These are phyloP conservation scores for Ramaria sp. DNA, from an alignment of 768 basidiomycete genomes.

Conservation along the genomic window DNA sequence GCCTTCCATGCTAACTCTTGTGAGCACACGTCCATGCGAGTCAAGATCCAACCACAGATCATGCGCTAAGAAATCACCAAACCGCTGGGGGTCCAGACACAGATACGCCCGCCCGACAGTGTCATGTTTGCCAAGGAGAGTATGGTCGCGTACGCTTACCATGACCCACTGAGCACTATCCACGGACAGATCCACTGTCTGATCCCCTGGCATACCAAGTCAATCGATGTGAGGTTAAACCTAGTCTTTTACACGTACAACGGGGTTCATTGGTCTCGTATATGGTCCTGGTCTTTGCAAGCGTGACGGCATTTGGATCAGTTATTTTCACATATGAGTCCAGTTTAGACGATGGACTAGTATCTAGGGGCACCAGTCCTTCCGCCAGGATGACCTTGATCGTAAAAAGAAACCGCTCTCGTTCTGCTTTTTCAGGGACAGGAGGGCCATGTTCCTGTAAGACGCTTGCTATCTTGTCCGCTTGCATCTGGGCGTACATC, in stretches of 20 bases:
- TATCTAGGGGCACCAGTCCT: constrained; percentile 67
- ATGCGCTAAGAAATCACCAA: constrained; percentile 80
- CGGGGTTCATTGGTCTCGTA: constrained; percentile 86
- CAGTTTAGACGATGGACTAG: constrained; percentile 64
- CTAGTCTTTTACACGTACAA: constrained; percentile 42
- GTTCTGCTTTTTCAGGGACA: constrained; percentile 57
- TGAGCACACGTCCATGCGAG: constrained; percentile 69
- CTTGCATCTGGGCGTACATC: constrained; percentile 87
- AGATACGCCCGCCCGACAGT: constrained; percentile 86
- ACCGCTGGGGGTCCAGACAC: constrained; percentile 81
- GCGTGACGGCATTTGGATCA: constrained; percentile 78
- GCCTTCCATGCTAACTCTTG: constrained; percentile 95
- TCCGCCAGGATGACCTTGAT: constrained; percentile 93
- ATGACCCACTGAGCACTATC: constrained; percentile 95
- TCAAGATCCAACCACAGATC: constrained; percentile 92
- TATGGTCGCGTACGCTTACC: constrained; percentile 87
- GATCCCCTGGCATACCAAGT: constrained; percentile 60
- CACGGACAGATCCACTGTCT: constrained; percentile 91
- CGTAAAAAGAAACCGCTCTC: constrained; percentile 73
- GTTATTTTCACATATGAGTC: constrained; percentile 94
- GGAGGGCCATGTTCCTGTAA: constrained; percentile 50
- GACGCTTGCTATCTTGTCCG: constrained; percentile 70
- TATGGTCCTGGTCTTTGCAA: constrained; percentile 93
- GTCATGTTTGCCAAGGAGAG: constrained; percentile 86
- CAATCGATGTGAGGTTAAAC: background rate